These are phyloP conservation scores for Auricularia heimuer DNA, from an alignment of 768 basidiomycete genomes.

Conservation along the genomic window DNA sequence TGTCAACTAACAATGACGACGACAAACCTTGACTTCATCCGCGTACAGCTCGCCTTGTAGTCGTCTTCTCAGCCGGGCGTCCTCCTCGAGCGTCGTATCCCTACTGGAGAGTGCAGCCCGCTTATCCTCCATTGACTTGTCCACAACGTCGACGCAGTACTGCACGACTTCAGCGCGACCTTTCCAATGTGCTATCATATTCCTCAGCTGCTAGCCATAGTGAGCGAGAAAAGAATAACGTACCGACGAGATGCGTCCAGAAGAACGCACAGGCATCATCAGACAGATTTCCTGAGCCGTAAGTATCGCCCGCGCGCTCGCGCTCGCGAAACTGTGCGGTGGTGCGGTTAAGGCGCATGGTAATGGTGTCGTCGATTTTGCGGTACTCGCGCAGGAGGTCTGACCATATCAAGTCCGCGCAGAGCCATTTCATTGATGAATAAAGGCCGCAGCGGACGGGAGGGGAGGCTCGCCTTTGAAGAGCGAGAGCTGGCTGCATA, in stretches of 20 bases:
- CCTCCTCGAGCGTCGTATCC: slow-evolving; percentile 27
- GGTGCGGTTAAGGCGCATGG: slow-evolving; percentile 72
- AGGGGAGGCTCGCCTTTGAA: slow-evolving; percentile 52
- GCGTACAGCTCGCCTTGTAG: slow-evolving; percentile 49
- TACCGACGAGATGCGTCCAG: slow-evolving; percentile 74
- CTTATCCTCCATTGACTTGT: slow-evolving; percentile 51
- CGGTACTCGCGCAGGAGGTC: slow-evolving; percentile 78
- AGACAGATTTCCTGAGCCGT: slow-evolving; percentile 38
- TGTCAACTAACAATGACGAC: neutral
- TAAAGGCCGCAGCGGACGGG: neutral
- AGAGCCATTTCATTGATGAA: slow-evolving; percentile 4
- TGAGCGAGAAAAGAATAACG: slow-evolving; percentile 17
- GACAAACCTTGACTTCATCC: slow-evolving; percentile 60
- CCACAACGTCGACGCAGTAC: slow-evolving; percentile 66
- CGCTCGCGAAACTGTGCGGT: slow-evolving; percentile 66
- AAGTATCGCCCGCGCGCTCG: slow-evolving; percentile 39
- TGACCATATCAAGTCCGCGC: slow-evolving; percentile 19
- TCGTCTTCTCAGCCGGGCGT: slow-evolving; percentile 27
- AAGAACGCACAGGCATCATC: slow-evolving; percentile 67
- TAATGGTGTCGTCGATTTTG: slow-evolving; percentile 67
- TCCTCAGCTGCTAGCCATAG: neutral
- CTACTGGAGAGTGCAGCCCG: slow-evolving; percentile 34
- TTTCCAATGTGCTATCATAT: slow-evolving; percentile 42
- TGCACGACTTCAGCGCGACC: slow-evolving; percentile 62
- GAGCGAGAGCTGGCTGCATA: slow-evolving; percentile 34